A percentile compares a stretch with the other conserved stretches of the same genome.
Evolutionary conservation across 805 yeast species (phyloP).

Genomic region (Starmerella riodocensis): DNA sequence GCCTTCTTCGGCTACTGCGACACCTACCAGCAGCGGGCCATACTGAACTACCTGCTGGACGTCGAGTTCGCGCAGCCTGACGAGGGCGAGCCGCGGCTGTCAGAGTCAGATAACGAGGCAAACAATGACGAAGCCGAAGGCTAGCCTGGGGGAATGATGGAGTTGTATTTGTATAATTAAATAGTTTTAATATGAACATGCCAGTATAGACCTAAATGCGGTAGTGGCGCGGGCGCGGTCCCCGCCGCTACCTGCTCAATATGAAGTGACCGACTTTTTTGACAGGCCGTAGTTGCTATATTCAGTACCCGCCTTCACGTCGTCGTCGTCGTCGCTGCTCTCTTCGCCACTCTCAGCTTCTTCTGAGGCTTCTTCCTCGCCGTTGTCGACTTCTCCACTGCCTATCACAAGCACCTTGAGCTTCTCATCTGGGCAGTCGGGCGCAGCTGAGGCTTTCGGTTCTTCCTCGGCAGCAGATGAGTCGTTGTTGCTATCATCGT

Average conservation of each 20-base stretch:
- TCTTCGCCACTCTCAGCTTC: slow-evolving; percentile 9
- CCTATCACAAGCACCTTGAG: slow-evolving; percentile 18
- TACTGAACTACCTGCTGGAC: slow-evolving; percentile 41
- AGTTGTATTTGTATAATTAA: no score
- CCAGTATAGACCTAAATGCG: no score
- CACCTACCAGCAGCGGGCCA: slow-evolving; percentile 53
- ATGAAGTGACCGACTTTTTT: no score
- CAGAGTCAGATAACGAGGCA: slow-evolving; percentile 26
- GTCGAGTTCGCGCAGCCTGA: slow-evolving; percentile 16
- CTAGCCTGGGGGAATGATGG: not conserved
- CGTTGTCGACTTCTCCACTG: slow-evolving; percentile 20
- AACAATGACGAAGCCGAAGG: slow-evolving; percentile 6
- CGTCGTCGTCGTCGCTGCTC: slow-evolving; percentile 10
- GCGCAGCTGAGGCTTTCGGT: slow-evolving; percentile 22
- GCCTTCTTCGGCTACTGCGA: slow-evolving; percentile 89
- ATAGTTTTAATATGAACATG: no score
- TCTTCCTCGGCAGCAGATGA: slow-evolving; percentile 23
- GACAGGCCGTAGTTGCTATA: no score
- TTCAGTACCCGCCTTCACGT: slow-evolving; percentile 11
- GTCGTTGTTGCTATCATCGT: slow-evolving; percentile 22
- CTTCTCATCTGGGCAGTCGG: no score
- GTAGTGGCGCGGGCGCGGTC: no score
- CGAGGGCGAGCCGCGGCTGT: slow-evolving; percentile 24
- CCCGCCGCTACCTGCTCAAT: no score
- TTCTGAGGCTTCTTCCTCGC: slow-evolving; percentile 12